phyloP scores from a whole-genome alignment of 805 yeast species.

The Pichia californica region DNA sequence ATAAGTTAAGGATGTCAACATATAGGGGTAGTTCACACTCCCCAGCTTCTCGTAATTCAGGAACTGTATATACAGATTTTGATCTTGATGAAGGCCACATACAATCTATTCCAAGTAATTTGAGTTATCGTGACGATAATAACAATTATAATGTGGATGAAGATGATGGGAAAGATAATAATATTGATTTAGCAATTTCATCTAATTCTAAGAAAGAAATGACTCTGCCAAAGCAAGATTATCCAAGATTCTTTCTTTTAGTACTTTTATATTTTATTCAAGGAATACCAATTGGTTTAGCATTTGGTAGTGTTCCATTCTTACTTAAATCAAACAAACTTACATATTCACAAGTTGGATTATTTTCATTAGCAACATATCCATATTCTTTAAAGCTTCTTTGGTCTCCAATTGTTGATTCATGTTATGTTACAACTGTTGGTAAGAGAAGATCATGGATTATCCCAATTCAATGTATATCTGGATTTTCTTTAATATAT shows the following conservation, averaged over 20 bases:
- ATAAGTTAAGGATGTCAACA: background rate
- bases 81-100: constrained; percentile 8
- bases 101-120: background rate
- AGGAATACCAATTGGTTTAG: constrained; percentile 95
- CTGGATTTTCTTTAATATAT: constrained; percentile 58
- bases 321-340: constrained; percentile 69
- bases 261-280: constrained; percentile 76
- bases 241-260: constrained; percentile 68
- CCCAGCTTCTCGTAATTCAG: background rate
- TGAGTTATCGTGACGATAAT: background rate
- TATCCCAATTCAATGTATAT: constrained; percentile 81
- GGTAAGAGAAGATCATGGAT: constrained; percentile 95
- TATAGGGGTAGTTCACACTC: constrained; percentile 6
- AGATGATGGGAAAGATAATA: background rate
- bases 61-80: constrained; percentile 3
- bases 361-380: constrained; percentile 86
- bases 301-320: constrained; percentile 92
- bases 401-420: constrained; percentile 97
- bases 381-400: constrained; percentile 88
- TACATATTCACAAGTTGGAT: constrained; percentile 82
- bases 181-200: background rate
- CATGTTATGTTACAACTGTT: constrained; percentile 54
- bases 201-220: constrained; percentile 3
- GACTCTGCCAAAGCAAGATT: constrained; percentile 38
- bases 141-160: background rate